Evolutionary conservation across 768 basidiomycete species (phyloP), one percentile per base, ranked within the genome.

Genomic region (Leccinum subgranulosum): DNA sequence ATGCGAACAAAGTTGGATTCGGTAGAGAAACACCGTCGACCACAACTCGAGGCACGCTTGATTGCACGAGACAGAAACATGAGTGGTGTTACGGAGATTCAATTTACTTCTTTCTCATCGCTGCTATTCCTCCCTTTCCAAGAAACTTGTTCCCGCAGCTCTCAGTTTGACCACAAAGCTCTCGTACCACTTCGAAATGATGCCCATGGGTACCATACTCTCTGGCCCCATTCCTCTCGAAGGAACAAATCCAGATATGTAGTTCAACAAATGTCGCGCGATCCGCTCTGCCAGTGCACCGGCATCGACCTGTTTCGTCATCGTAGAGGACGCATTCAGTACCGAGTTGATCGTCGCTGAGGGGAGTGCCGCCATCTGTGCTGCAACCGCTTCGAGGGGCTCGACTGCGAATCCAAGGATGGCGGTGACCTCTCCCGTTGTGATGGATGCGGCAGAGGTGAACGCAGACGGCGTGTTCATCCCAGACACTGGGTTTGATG

Each of bases 401-500:
- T 94, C 92, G 69, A 94, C 81, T 12, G 91, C 79, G 56, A 95
- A 75, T 1, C 93, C 93, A 7, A 94, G 82, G 55, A 88, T 79
- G 25, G 89, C 90, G 0, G 84, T 87, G 28, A 88, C 83, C 47
- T 82, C 83, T 3, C 75, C 71, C 46, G 73, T 66, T 5, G 73
- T 68, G 23, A 70, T 59, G 8, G 72, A 67, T 45, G 74, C 45
- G 8, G 64, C 61, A 19, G 61, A 57, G 8, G 71, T 63, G 50
- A 72, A 74, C n/a, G 72, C 73, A 9, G 71, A 68, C n/a, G 58
- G 72, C 2, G 70, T 71, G 6, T 27, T 66, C 63, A 68, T 67
- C 4, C 71, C 70, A 2, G 73, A 68, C 4, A 68, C 64, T 6
- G 75, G 67, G 41, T 65, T 59, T 7, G 73, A 59, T 11, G 76